Conservation (phyloP, 305 asterid genomes). For the Salvia sclarea region DNA sequence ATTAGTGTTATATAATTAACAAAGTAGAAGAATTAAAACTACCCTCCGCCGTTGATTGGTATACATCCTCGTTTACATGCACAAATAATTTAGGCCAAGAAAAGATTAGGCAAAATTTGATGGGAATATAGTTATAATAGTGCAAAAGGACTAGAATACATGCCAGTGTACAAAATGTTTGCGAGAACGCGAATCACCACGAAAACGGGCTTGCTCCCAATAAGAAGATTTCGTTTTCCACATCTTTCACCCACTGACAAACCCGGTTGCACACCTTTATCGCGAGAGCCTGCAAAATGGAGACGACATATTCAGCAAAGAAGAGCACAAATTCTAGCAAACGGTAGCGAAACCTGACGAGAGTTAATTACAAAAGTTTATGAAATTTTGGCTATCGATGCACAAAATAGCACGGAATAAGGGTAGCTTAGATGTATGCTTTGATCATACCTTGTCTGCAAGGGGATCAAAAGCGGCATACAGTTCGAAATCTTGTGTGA, state of each 20-base stretch:
- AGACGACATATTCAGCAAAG: constrained; percentile 28
- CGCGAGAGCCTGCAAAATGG: constrained; percentile 77
- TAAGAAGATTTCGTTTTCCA: constrained; percentile 86
- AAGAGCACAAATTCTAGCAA: not conserved
- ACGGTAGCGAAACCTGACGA: not conserved
- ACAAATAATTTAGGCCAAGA: constrained; percentile 18
- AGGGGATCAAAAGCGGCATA: constrained; percentile 99
- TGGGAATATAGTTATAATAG: not conserved
- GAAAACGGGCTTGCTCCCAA: constrained; percentile 90
- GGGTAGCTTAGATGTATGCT: constrained; percentile 12
- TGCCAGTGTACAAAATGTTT: constrained; percentile 25
- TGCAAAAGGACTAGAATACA: constrained; percentile 32
- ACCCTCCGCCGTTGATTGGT: not conserved
- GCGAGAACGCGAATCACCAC: constrained; percentile 60
- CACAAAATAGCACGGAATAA: not conserved
- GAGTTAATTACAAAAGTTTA: not conserved
- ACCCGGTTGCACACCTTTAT: constrained; percentile 89
- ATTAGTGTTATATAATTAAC: not conserved
- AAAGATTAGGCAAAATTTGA: constrained; percentile 31
- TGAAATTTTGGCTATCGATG: not conserved
- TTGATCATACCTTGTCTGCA: constrained; percentile 84
- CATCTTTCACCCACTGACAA: constrained; percentile 95
- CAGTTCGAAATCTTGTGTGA: constrained; percentile 91
- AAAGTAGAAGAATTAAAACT: constrained; percentile 13
- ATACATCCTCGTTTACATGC: too few relatives aligned